These are phyloP conservation scores for Salix viminalis DNA, from an alignment of 345 rosid species.

Conservation along the genomic window DNA sequence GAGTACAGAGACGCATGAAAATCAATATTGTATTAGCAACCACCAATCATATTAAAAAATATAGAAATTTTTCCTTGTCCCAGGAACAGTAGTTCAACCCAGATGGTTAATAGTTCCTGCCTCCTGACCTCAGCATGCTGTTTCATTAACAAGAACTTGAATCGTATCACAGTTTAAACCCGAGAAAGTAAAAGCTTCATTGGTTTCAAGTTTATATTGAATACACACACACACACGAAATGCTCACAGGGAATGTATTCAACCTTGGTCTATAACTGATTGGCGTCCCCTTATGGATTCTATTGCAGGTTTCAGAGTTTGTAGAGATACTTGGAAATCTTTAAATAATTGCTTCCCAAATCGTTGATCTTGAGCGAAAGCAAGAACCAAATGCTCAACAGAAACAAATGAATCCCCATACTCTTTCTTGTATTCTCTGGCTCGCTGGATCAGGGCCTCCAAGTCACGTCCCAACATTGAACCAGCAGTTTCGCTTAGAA, in stretches of 20 bases:
- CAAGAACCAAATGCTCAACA: constrained; percentile 96
- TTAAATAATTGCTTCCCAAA: constrained; percentile 85
- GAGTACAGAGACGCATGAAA: not conserved
- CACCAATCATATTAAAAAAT: not conserved
- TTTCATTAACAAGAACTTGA: not conserved
- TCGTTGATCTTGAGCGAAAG: constrained; percentile 65
- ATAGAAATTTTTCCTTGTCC: not conserved
- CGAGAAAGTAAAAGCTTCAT: too few relatives aligned
- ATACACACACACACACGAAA: not conserved
- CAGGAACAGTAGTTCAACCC: not conserved
- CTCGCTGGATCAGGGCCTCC: constrained; percentile 76
- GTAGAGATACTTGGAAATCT: constrained; percentile 72
- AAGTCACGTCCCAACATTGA: constrained; percentile 94
- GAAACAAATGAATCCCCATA: constrained; percentile 88
- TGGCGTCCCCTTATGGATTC: constrained; percentile 93
- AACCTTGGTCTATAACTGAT: constrained; percentile 96
- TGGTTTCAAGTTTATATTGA: too few relatives aligned
- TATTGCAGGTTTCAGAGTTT: constrained; percentile 67
- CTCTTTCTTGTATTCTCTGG: constrained; percentile 83
- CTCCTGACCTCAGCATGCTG: not conserved
- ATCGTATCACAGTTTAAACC: not conserved
- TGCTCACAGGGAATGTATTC: not conserved
- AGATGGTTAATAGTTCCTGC: not conserved
- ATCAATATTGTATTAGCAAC: not conserved
- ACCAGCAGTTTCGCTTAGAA: constrained; percentile 81